Base-by-base conservation (phyloP, 768 basidiomycete species). In the Tylopilus cervinicoccineus region DNA sequence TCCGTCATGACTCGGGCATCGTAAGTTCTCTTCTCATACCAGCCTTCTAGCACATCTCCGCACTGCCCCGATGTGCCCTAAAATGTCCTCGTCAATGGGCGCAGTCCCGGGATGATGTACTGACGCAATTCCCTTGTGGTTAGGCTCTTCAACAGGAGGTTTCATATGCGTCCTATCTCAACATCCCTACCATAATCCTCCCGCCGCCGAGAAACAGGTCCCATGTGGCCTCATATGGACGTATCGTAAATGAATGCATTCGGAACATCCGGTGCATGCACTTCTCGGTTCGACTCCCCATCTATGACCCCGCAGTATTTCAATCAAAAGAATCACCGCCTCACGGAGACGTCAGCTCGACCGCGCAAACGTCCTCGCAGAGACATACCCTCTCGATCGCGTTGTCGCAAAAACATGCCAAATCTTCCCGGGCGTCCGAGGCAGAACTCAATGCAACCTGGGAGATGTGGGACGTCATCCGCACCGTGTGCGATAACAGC, bases 391-490 rank as follows among this genome's bases (percentile, higher is more conserved):
- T 48, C 20, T 51, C 61, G 0, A 43, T 49, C 11, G 41, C 61
- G 36, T 57, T 65, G 23, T 53, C 67, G 9, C 63, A 69, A 27
- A 59, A 44, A 54, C 46, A 43, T 13, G 48, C 54, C 40, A 63
- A 57, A 31, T 60, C 70, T 11, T 58, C 69, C 16, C 68, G 66
- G 31, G 66, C 75, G 16, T 66, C 76, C 34, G 81, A 82, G 55
- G 72, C 70, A 9, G 80, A 84, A 52, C 69, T 88, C 44, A 83
- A 84, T 57, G 78, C 75, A 6, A 91, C 88, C 0, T 99, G 96
- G 95, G 96, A 98, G 65, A 95, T 94, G 82, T 99, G 96, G 96
- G 96, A 98, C 65, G 77, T 86, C 39, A 90, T 99, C 49, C 77
- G 94, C 51, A 84, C 86, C 4, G 78, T 95, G 28, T 99, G 96